A percentile compares a stretch with the other conserved stretches of the same genome.
These are phyloP conservation scores for Leishmania braziliensis DNA, from an alignment of 208 protist species.

Conservation along the genomic window DNA sequence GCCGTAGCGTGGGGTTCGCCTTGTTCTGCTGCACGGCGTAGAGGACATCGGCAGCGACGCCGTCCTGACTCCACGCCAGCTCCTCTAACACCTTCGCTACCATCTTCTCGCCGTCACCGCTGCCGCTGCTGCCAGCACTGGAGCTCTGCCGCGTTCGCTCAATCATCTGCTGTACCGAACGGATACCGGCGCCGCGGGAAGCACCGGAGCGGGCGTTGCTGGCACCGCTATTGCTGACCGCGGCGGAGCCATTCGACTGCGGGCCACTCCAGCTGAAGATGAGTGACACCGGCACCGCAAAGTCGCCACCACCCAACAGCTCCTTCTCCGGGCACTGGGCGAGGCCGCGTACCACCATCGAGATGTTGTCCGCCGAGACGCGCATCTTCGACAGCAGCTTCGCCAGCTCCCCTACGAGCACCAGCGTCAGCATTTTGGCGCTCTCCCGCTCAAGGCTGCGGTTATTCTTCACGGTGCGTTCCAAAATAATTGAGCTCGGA, in stretches of 20 bases:
- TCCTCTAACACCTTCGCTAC: slow-evolving; percentile 77
- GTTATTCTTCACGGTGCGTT: slow-evolving; percentile 49
- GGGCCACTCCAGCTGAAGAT: slow-evolving; percentile 76
- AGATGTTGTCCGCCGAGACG: slow-evolving; percentile 66
- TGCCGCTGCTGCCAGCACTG: slow-evolving; percentile 1
- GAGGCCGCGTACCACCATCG: slow-evolving; percentile 66
- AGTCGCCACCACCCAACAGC: slow-evolving; percentile 57
- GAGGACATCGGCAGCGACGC: slow-evolving; percentile 74
- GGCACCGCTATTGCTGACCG: slow-evolving; percentile 9
- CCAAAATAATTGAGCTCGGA: slow-evolving; percentile 45
- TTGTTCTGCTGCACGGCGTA: slow-evolving; percentile 78
- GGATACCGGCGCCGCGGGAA: slow-evolving; percentile 16
- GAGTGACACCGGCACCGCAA: slow-evolving; percentile 73
- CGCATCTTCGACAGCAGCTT: slow-evolving; percentile 57
- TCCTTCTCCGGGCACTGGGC: slow-evolving; percentile 72
- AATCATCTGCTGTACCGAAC: slow-evolving; percentile 18
- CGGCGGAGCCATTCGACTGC: slow-evolving; percentile 7
- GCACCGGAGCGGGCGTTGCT: slow-evolving; percentile 21
- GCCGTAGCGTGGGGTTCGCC: slow-evolving; percentile 55
- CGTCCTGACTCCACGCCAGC: slow-evolving; percentile 70
- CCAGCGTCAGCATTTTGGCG: slow-evolving; percentile 70
- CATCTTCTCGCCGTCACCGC: slow-evolving; percentile 43
- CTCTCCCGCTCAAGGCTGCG: slow-evolving; percentile 52
- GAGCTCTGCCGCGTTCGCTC: background rate
- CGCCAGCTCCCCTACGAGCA: slow-evolving; percentile 62